Conservation (phyloP, 306 rosid species). For the Acacia melanoxylon region DNA sequence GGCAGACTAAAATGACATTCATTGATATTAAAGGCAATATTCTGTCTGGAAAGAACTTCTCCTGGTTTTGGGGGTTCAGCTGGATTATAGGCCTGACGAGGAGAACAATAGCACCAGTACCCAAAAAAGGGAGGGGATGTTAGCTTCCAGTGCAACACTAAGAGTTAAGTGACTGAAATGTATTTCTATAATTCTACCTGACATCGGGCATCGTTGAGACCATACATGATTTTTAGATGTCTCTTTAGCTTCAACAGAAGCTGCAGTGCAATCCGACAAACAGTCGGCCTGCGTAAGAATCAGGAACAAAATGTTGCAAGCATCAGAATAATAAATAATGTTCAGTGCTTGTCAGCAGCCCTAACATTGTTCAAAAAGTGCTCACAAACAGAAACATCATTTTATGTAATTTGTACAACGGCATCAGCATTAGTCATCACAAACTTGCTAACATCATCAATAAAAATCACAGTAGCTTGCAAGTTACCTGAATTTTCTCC, state of each 20-base stretch:
- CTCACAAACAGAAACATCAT: background rate
- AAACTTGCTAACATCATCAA: slow-evolving; percentile 5
- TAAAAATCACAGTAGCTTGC: slow-evolving; percentile 1
- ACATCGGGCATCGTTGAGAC: slow-evolving; percentile 85
- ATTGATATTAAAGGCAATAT: slow-evolving; percentile 54
- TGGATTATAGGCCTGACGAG: slow-evolving; percentile 79
- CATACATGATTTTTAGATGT: slow-evolving; percentile 79
- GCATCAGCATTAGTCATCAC: background rate
- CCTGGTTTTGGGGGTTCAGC: slow-evolving; percentile 83
- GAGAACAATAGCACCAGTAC: slow-evolving; percentile 19
- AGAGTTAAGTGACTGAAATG: slow-evolving; percentile 8
- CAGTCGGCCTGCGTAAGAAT: slow-evolving; percentile 69
- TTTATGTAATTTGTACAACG: background rate
- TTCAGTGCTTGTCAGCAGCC: slow-evolving; percentile 3
- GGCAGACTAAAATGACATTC: slow-evolving; percentile 74
- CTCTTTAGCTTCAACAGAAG: slow-evolving; percentile 94
- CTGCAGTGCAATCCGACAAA: slow-evolving; percentile 72
- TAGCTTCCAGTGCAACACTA: background rate
- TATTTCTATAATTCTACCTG: slow-evolving; percentile 54
- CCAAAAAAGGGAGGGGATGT: slow-evolving; percentile 7
- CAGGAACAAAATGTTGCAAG: background rate
- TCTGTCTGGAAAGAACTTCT: slow-evolving; percentile 81
- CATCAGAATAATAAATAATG: slow-evolving; percentile 11
- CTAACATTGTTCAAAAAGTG: slow-evolving; percentile 4
- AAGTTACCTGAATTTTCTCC: slow-evolving; percentile 75